Evolutionary conservation across 805 yeast species (phyloP), one percentile per base, ranked within the genome.

Genomic region (Grigorovia transvaalensis): DNA sequence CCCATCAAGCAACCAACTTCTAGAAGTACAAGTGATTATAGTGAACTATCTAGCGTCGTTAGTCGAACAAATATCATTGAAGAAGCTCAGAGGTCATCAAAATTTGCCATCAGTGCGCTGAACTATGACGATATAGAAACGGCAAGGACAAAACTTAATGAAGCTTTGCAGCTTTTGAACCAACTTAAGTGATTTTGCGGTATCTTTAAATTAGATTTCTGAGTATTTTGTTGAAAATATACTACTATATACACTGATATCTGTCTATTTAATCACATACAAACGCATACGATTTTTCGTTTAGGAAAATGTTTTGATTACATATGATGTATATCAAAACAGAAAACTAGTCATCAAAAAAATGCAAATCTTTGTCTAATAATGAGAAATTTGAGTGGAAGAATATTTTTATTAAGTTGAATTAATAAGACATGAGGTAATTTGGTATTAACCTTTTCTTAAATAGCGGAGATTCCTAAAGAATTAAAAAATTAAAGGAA

Each of bases 61-160:
- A 75, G 77, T 52, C 71, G 73, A 15, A 77, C 82, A 20, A 85
- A 79, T 50, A 70, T 74, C 46, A 80, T 84, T 19, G 62, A 79
- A 9, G 72, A 75, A 57, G 79, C 83, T 1, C 91, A 85, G 60
- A 84, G 80, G 58, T 77, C 75, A 54, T 85, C 90, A 35, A 84
- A 80, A 62, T 85, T 81, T 63, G 91, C 89, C 1, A 80, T 84
- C 7, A 82, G 88, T 52, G 93, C 95, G 0, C 71, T 85, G 62
- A 84, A 84, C 61, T 85, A 84, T 63, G 91, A 85, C 55, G 95
- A 85, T 59, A 68, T 78, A 40, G 74, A 64, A 2, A 85, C 91
- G 0, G 91, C 91, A 2, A 79, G 80, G 45, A 71, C 69, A 41
- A 88, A 85, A 61, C 66, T 85, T 47, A 64, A 68, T 17, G 63